A percentile compares a stretch with the other conserved stretches of the same genome.
Evolutionary conservation across 257 asterid species (phyloP).

Genomic region (Cruciata laevipes): DNA sequence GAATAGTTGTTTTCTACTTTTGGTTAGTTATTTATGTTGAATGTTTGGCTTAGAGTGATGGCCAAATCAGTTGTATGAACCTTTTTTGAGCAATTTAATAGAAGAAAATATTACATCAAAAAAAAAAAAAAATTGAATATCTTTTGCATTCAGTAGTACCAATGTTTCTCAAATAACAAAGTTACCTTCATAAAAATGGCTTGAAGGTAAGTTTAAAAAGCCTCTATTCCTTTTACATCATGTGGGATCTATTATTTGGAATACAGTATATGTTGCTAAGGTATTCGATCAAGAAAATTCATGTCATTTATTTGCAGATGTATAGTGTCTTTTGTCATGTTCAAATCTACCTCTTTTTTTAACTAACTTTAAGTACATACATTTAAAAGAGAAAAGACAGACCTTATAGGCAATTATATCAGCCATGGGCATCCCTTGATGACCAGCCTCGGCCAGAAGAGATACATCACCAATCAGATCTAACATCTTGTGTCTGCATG

Average conservation of each 20-base stretch:
- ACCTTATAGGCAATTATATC: conserved; percentile 80
- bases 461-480: conserved; percentile 96
- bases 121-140: not conserved
- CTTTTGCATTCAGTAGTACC: not conserved
- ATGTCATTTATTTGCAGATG: not conserved
- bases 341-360: not conserved
- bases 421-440: conserved; percentile 84
- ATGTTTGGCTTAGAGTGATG: too few species aligned
- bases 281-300: not conserved
- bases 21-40: too few species aligned
- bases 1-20: too few species aligned
- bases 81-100: too few species aligned
- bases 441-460: conserved; percentile 74
- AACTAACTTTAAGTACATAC: not conserved
- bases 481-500: conserved; percentile 91
- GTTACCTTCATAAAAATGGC: not conserved
- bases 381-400: conserved; percentile 11
- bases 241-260: not conserved
- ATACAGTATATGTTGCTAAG: not conserved
- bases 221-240: not conserved
- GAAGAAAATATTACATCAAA: too few species aligned
- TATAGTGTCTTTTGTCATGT: not conserved
- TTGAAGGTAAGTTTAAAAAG: not conserved
- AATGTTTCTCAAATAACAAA: not conserved
- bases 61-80: too few species aligned